A percentile compares a stretch with the other conserved stretches of the same genome.
These are phyloP conservation scores for Cordyceps tenuipes DNA, from an alignment of 2,329 filamentous ascomycete genomes.

Conservation along the genomic window DNA sequence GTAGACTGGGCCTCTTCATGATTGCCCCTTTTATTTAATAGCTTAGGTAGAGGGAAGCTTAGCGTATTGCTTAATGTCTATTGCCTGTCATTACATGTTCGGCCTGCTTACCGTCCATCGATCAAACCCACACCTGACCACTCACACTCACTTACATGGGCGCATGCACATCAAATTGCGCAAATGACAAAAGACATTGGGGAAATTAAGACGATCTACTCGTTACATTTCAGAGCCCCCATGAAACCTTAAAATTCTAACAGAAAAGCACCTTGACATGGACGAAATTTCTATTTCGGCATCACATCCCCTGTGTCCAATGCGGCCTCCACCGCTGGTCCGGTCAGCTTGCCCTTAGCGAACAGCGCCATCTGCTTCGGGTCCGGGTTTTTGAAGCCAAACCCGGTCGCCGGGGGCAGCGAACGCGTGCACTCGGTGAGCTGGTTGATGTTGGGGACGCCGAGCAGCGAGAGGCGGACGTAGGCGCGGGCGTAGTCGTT, in stretches of 20 bases:
- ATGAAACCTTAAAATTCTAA: neutral
- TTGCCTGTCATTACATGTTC: neutral
- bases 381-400: conserved; percentile 18
- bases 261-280: neutral
- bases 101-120: no score
- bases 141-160: no score
- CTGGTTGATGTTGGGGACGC: conserved; percentile 45
- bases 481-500: conserved; percentile 43
- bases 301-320: conserved; percentile 7
- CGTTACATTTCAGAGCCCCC: no score
- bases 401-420: conserved; percentile 23
- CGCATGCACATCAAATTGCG: no score
- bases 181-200: no score
- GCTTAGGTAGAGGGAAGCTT: conserved; percentile 3
- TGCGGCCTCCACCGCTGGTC: neutral
- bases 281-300: neutral
- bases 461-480: conserved; percentile 42
- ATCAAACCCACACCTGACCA: no score
- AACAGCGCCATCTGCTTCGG: conserved; percentile 14
- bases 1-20: neutral
- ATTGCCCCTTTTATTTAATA: neutral
- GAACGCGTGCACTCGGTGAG: conserved; percentile 45
- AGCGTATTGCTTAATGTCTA: conserved; percentile 12
- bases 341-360: neutral
- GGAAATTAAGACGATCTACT: no score